phyloP scores from a whole-genome alignment of 2,329 filamentous ascomycete species.

The Apiospora marii region DNA sequence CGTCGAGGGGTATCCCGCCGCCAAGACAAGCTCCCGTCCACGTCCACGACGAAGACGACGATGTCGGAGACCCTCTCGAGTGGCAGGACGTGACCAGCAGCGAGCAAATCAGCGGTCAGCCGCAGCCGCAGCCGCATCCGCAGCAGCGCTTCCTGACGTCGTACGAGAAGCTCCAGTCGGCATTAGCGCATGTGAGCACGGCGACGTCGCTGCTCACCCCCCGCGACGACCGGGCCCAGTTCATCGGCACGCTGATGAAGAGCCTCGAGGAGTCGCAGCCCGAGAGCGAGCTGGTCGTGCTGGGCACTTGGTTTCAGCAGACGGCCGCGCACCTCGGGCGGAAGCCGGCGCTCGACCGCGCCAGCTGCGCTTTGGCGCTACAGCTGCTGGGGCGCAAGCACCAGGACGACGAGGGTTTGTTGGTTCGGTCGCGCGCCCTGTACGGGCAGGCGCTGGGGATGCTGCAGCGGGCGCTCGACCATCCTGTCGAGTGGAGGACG shows the following conservation, averaged over 20 bases:
- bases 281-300: slow-evolving; percentile 6
- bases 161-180: slow-evolving; percentile 21
- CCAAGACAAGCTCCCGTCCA: slow-evolving; percentile 2
- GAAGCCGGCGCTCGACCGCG: slow-evolving; percentile 17
- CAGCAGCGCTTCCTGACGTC: background rate
- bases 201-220: background rate
- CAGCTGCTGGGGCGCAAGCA: slow-evolving; percentile 25
- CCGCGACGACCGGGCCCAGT: slow-evolving; percentile 22
- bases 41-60: background rate
- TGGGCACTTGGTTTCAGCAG: slow-evolving; percentile 6
- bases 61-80: background rate
- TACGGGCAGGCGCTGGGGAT: slow-evolving; percentile 23
- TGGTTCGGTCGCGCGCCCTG: slow-evolving; percentile 23
- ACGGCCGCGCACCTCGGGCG: slow-evolving; percentile 14
- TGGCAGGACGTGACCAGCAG: background rate
- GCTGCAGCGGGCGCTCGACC: slow-evolving; percentile 24
- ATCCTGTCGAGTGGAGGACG: slow-evolving; percentile 26
- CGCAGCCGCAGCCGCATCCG: slow-evolving; percentile 10
- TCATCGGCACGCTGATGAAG: slow-evolving; percentile 23
- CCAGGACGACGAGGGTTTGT: slow-evolving; percentile 21
- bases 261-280: slow-evolving; percentile 5
- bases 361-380: slow-evolving; percentile 21
- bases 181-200: slow-evolving; percentile 3
- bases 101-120: background rate
- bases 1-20: slow-evolving; percentile 6